A percentile compares a stretch with the other conserved stretches of the same genome.
phyloP scores from a whole-genome alignment of 23 red algal species.

The Gracilaria gracilis region DNA sequence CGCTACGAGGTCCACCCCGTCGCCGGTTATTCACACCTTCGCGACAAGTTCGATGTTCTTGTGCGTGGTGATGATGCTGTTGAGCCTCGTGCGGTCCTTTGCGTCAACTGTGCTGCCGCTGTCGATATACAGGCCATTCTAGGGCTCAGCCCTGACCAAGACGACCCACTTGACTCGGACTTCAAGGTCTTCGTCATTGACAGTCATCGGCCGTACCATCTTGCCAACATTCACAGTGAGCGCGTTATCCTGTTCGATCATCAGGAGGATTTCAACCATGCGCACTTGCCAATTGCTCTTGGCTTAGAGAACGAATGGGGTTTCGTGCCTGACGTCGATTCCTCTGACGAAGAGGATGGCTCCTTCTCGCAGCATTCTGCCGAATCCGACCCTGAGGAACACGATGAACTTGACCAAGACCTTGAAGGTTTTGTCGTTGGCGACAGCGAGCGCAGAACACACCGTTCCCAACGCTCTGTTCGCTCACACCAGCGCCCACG shows the following conservation, averaged over 20 bases:
- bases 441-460: not conserved
- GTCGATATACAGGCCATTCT: constrained; percentile 82
- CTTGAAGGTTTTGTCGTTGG: not conserved
- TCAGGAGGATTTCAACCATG: constrained; percentile 46
- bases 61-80: constrained; percentile 40
- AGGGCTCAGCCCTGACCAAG: not conserved
- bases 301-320: constrained; percentile 76
- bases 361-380: constrained; percentile 1
- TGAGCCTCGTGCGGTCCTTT: constrained; percentile 73
- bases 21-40: constrained; percentile 71
- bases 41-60: constrained; percentile 60
- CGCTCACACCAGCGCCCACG: not conserved
- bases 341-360: constrained; percentile 46
- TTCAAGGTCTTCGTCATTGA: constrained; percentile 90
- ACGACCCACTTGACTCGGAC: not conserved
- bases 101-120: constrained; percentile 86
- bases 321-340: constrained; percentile 53
- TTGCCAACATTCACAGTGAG: constrained; percentile 78
- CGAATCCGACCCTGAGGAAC: constrained; percentile 25
- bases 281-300: constrained; percentile 53
- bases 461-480: not conserved
- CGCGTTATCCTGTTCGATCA: constrained; percentile 84
- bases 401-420: not conserved
- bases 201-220: constrained; percentile 89
- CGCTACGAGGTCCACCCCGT: constrained; percentile 95